Base-by-base conservation (phyloP, 331 rosid species). In the Arachis monticola region DNA sequence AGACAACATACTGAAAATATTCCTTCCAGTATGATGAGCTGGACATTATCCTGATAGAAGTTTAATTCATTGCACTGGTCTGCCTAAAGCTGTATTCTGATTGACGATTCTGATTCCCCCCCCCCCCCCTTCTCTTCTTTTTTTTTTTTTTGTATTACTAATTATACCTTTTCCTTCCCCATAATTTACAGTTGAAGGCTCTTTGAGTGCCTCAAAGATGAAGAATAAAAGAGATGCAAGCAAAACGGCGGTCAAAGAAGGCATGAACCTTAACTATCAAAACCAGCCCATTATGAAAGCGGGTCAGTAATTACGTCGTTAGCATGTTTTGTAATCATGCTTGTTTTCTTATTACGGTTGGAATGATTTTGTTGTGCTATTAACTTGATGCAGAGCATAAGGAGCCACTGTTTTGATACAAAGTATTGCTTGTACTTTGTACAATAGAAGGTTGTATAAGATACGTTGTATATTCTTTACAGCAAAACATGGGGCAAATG, bases 121-220 rank as follows among this genome's bases (percentile, higher is more conserved):
- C 27, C 27, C 27, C 27, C 22, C 22, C 0, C 22, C 22, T 17
- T 17, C 1, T 1, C 1, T 1, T 27, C 0, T 1, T 1, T 1
- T 27, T 17, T 51, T 13, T 77, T 44, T 1, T 57, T 5, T 42
- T 35, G 56, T 69, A 51, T 69, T 35, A 53, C 31, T 45, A 41
- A n/a, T 73, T 64, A 38, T 35, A 58, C 60, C 12, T 10, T 5
- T 30, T 56, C 13, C 60, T 40, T 14, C 67, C 47, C 17, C 10
- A 42, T 64, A 55, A 35, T 70, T 11, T 77, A 11, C 79, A 91
- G 95, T 90, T 48, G 97, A 93, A 87, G 97, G 98, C 75, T 91
- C 91, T 75, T 81, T 91, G 79, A 93, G 96, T 42, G 85, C 96
- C 27, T 79, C 88, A 42, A 94, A 84, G 88, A 61, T 72, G 61